Percentiles rank a stretch among this genome's conserved stretches.
Conservation (phyloP, 768 basidiomycete genomes). For the Royoungia palumana region DNA sequence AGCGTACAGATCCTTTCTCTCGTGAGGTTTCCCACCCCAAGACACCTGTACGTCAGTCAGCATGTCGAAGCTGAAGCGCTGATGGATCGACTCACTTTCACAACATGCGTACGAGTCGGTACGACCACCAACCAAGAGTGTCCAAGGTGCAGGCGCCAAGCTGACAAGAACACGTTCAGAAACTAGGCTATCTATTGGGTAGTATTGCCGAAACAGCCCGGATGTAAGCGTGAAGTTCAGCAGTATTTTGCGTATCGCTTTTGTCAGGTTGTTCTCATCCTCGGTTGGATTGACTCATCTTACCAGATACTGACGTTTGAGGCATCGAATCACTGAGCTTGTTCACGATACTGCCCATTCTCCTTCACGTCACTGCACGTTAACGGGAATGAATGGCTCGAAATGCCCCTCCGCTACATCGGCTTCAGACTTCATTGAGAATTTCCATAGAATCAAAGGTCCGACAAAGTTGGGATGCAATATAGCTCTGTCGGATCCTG, state of each 20-base stretch:
- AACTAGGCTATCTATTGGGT: no score
- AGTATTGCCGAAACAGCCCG: no score
- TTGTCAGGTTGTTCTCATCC: no score
- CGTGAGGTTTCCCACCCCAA: conserved; percentile 36
- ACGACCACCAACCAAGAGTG: no score
- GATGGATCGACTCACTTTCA: conserved; percentile 43
- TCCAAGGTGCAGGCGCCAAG: no score
- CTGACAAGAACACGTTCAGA: no score
- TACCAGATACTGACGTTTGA: conserved; percentile 77
- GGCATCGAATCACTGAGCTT: conserved; percentile 71
- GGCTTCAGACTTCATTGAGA: conserved; percentile 12
- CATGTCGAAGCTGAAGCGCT: conserved; percentile 45
- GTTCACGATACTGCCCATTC: conserved; percentile 70
- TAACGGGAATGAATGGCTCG: conserved; percentile 51
- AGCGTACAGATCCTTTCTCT: conserved; percentile 32
- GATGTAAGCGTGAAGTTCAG: no score
- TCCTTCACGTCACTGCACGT: conserved; percentile 67
- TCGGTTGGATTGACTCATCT: conserved; percentile 39
- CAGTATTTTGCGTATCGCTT: no score
- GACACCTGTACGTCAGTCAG: conserved; percentile 40
- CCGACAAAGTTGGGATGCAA: conserved; percentile 38
- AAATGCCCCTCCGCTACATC: conserved; percentile 39
- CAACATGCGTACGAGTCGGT: no score
- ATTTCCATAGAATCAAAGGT: conserved; percentile 22
- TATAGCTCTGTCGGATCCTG: not conserved